Percentiles rank a stretch among this genome's conserved stretches.
These are phyloP conservation scores for Lathyrus sativus DNA, from an alignment of 306 rosid species.

Conservation along the genomic window DNA sequence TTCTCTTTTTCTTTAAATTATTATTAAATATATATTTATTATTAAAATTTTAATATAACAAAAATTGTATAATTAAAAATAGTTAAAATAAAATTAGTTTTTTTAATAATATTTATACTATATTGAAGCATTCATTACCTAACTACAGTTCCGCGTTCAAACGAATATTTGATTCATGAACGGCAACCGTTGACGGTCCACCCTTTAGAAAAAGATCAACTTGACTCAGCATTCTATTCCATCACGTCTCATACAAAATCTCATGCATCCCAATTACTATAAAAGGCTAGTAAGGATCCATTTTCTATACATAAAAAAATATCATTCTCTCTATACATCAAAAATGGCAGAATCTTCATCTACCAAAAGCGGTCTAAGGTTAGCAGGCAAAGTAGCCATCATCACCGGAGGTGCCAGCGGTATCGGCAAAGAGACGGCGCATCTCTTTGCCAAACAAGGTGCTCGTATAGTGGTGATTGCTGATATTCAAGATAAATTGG, in stretches of 20 bases:
- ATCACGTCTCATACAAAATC: no score
- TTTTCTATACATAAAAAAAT: no score
- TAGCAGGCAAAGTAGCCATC: slow-evolving; percentile 51
- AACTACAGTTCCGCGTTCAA: no score
- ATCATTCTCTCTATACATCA: neutral
- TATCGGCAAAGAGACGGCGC: slow-evolving; percentile 58
- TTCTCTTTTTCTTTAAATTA: no score
- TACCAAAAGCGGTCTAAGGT: neutral
- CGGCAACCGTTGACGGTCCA: neutral
- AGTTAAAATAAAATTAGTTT: no score
- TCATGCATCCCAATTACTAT: no score
- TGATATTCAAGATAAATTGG: slow-evolving; percentile 54
- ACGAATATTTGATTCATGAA: no score
- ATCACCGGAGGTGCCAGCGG: slow-evolving; percentile 68
- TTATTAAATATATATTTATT: no score
- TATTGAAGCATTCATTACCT: no score
- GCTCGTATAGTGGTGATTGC: slow-evolving; percentile 51
- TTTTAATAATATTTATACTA: no score
- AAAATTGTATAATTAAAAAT: no score
- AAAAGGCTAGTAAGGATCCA: neutral
- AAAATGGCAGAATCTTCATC: slow-evolving; percentile 34
- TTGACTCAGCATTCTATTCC: neutral
- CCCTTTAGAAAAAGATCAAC: neutral
- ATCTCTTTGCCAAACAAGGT: slow-evolving; percentile 43
- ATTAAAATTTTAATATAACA: no score